phyloP scores from a whole-genome alignment of 176 grass and related monocot species.

The Carex cristatella region DNA sequence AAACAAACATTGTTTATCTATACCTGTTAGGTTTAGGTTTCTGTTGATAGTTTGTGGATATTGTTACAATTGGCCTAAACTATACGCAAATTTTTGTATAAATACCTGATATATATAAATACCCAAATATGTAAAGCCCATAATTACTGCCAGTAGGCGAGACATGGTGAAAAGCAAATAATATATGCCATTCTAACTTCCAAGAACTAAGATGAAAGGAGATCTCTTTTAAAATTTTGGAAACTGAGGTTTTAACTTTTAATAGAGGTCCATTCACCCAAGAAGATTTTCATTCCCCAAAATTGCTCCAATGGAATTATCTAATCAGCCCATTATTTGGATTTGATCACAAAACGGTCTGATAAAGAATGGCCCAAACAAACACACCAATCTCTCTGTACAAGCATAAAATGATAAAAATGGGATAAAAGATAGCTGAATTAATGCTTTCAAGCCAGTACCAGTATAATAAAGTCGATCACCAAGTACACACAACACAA shows the following conservation, averaged over 20 bases:
- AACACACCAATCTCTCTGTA: not conserved
- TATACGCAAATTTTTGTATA: not conserved
- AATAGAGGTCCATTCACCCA: not conserved
- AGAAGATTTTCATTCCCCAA: not conserved
- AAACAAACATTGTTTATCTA: no score
- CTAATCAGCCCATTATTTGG: not conserved
- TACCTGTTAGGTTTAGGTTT: not conserved
- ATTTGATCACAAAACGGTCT: not conserved
- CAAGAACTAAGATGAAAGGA: not conserved
- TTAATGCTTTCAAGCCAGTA: not conserved
- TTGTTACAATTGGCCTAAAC: not conserved
- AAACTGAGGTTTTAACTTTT: not conserved
- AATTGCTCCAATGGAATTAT: not conserved
- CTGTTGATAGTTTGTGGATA: not conserved
- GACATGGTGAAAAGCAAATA: not conserved
- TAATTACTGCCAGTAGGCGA: not conserved
- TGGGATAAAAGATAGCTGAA: not conserved
- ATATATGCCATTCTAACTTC: not conserved
- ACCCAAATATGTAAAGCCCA: not conserved
- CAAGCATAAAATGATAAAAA: not conserved
- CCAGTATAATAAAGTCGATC: not conserved
- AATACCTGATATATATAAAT: not conserved
- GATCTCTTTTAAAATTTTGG: not conserved
- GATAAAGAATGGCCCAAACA: not conserved
- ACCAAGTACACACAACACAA: not conserved